phyloP scores from a whole-genome alignment of 495 filamentous ascomycete species.

The Evansstolkia leycettana region DNA sequence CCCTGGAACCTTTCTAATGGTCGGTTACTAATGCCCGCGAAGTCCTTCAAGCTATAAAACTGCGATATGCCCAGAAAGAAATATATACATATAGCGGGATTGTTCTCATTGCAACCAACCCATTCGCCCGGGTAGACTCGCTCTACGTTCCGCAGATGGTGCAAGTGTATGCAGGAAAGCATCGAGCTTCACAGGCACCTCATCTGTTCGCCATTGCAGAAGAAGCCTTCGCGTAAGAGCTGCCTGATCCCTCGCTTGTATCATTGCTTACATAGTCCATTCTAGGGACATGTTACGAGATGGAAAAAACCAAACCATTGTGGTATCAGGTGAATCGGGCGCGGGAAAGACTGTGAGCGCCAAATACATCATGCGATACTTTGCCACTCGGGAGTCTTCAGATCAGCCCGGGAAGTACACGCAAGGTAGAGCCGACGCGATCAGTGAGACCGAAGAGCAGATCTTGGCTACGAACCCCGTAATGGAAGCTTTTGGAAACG shows the following conservation, averaged over 20 bases:
- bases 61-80: constrained; percentile 97
- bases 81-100: constrained; percentile 99
- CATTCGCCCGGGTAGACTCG: constrained; percentile 94
- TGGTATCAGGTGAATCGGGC: constrained; percentile 96
- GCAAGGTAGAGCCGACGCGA: constrained; percentile 70
- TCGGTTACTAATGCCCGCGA: constrained; percentile 22
- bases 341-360: constrained; percentile 98
- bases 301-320: constrained; percentile 92
- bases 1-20: background rate
- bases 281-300: constrained; percentile 92
- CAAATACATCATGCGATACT: constrained; percentile 99
- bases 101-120: constrained; percentile 96
- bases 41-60: constrained; percentile 96
- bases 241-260: background rate
- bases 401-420: constrained; percentile 71
- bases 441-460: constrained; percentile 97
- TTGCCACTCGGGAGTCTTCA: constrained; percentile 91
- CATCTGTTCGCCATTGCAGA: constrained; percentile 99
- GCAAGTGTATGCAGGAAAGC: constrained; percentile 96
- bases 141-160: constrained; percentile 99
- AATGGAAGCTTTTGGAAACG: constrained; percentile 99
- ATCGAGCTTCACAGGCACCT: constrained; percentile 88
- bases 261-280: constrained; percentile 1
- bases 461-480: constrained; percentile 98
- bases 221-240: constrained; percentile 86